A percentile compares a stretch with the other conserved stretches of the same genome.
These are phyloP conservation scores for Aspergillus floridensis DNA, from an alignment of 2,329 filamentous ascomycete species.

Conservation along the genomic window DNA sequence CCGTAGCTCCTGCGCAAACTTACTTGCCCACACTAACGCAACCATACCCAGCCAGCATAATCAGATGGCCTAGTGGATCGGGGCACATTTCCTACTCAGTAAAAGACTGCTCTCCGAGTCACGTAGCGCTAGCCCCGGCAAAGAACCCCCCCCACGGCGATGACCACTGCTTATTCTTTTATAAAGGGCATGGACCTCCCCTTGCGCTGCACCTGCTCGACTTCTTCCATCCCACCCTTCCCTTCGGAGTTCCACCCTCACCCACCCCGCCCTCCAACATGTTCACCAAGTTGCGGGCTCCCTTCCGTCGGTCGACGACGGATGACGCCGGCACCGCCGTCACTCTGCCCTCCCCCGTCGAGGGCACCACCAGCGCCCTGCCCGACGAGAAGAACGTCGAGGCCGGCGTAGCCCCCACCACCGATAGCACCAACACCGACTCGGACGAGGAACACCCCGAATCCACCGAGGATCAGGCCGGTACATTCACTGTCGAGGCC, in stretches of 20 bases:
- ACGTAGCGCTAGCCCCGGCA: background rate
- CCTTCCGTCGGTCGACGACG: background rate
- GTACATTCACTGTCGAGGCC: slow-evolving; percentile 46
- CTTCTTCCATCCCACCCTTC: background rate
- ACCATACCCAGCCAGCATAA: background rate
- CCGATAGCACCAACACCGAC: background rate
- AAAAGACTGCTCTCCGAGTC: no score
- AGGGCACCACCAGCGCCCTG: background rate
- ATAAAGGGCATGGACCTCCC: background rate
- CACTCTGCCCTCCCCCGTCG: background rate
- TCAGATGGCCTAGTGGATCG: background rate
- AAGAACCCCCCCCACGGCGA: background rate
- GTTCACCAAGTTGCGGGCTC: background rate
- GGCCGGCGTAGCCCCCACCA: background rate
- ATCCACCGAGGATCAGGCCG: slow-evolving; percentile 24
- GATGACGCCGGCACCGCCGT: background rate
- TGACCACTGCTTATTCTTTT: background rate
- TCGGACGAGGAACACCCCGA: background rate
- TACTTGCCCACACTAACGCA: background rate
- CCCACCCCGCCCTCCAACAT: background rate
- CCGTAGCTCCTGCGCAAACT: background rate
- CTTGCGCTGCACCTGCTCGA: background rate
- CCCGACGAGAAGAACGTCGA: background rate
- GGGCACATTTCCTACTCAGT: background rate
- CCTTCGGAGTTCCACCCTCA: background rate